Evolutionary conservation across 169 alveolate species (phyloP).

Genomic region (Miamiensis avidus): DNA sequence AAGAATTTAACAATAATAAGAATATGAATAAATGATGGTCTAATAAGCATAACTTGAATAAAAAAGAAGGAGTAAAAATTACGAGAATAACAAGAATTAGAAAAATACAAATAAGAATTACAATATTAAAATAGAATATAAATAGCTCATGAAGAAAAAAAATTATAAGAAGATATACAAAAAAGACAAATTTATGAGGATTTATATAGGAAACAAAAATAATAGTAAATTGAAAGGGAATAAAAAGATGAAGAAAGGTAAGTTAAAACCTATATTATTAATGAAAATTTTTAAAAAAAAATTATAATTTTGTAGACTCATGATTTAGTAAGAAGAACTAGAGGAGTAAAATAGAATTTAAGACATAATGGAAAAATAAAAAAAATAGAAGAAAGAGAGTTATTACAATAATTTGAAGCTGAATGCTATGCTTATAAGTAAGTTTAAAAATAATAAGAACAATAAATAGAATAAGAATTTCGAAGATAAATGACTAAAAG

Average conservation of each 20-base stretch:
- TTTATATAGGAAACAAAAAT: too few relatives aligned
- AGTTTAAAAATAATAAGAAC: not conserved
- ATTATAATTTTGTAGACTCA: not conserved
- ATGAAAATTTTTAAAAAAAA: too few relatives aligned
- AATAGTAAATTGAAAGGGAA: too few relatives aligned
- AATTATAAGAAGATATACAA: too few relatives aligned
- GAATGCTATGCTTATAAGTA: not conserved
- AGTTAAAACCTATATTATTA: not conserved
- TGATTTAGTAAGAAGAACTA: not conserved
- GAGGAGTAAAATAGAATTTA: not conserved
- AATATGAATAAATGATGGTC: not conserved
- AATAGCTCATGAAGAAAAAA: not conserved
- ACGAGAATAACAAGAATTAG: not conserved
- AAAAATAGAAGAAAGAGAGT: not conserved
- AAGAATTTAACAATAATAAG: not conserved
- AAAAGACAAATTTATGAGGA: not conserved
- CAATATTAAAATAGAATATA: not conserved
- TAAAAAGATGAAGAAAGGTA: not conserved
- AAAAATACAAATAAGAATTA: not conserved
- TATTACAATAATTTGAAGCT: not conserved
- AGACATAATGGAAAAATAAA: not conserved
- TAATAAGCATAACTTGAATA: not conserved
- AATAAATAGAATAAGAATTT: not conserved
- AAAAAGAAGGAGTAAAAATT: not conserved
- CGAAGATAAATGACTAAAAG: not conserved